Conservation (phyloP, 441 rosid genomes). For the Adansonia grandidieri region DNA sequence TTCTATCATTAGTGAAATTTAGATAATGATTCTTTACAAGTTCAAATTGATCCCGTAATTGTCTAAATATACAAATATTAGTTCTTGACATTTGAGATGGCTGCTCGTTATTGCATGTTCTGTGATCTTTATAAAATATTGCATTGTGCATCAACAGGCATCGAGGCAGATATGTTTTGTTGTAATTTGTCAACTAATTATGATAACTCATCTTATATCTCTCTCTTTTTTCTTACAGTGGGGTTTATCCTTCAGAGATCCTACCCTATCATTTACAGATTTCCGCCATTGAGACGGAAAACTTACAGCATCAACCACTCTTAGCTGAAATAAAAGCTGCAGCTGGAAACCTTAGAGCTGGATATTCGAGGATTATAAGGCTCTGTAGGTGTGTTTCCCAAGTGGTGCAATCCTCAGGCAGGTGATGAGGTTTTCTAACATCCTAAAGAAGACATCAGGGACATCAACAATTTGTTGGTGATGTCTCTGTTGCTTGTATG, state of each 20-base stretch:
- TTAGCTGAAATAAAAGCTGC: slow-evolving; percentile 49
- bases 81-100: neutral
- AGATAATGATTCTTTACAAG: neutral
- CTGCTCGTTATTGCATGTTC: neutral
- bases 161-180: neutral
- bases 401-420: slow-evolving; percentile 41
- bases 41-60: neutral
- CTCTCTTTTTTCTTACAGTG: slow-evolving; percentile 48
- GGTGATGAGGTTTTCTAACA: slow-evolving; percentile 28
- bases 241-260: slow-evolving; percentile 62
- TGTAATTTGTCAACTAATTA: neutral
- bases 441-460: neutral
- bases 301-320: slow-evolving; percentile 31
- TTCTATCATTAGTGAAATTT: neutral
- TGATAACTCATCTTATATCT: slow-evolving; percentile 16
- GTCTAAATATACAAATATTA: neutral
- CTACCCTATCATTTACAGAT: slow-evolving; percentile 32
- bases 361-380: slow-evolving; percentile 64
- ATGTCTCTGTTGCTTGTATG: slow-evolving; percentile 4
- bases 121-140: neutral
- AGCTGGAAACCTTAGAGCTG: slow-evolving; percentile 42
- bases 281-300: slow-evolving; percentile 28
- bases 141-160: neutral
- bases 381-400: slow-evolving; percentile 62
- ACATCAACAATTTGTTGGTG: neutral